Conservation (phyloP, 805 yeast genomes). For the Saturnispora serradocipensis region DNA sequence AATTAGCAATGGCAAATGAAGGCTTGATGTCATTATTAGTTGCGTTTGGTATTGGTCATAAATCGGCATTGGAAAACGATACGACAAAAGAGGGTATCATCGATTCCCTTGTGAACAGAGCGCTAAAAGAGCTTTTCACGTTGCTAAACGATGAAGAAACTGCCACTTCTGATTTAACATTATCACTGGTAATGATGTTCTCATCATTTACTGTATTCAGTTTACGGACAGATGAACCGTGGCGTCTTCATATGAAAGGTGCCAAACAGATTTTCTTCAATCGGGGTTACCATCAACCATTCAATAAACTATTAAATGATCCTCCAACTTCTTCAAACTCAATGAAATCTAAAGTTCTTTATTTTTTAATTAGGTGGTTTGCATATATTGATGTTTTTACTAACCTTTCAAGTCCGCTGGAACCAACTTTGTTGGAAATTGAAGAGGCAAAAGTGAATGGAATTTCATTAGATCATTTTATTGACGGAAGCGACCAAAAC, state of each 20-base stretch:
- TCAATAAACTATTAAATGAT: conserved; percentile 20
- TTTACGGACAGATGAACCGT: conserved; percentile 35
- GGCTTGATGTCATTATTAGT: conserved; percentile 49
- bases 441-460: neutral
- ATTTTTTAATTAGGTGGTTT: conserved; percentile 59
- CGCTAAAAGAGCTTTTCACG: conserved; percentile 47
- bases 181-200: conserved; percentile 51
- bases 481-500: neutral
- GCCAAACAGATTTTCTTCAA: conserved; percentile 56
- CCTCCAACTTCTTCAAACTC: conserved; percentile 9
- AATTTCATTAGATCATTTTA: neutral
- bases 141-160: conserved; percentile 41
- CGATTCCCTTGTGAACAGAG: conserved; percentile 44
- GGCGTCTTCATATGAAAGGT: conserved; percentile 59
- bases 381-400: conserved; percentile 60
- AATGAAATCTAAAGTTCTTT: conserved; percentile 32
- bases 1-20: conserved; percentile 52
- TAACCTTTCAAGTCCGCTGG: conserved; percentile 44
- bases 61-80: conserved; percentile 17
- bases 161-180: conserved; percentile 55
- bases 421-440: conserved; percentile 22
- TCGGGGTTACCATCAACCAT: conserved; percentile 35
- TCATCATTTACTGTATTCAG: conserved; percentile 47
- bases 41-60: conserved; percentile 40
- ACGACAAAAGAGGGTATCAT: conserved; percentile 30